Evolutionary conservation across 2,329 filamentous ascomycete species (phyloP).

Genomic region (Epichloe sibirici): DNA sequence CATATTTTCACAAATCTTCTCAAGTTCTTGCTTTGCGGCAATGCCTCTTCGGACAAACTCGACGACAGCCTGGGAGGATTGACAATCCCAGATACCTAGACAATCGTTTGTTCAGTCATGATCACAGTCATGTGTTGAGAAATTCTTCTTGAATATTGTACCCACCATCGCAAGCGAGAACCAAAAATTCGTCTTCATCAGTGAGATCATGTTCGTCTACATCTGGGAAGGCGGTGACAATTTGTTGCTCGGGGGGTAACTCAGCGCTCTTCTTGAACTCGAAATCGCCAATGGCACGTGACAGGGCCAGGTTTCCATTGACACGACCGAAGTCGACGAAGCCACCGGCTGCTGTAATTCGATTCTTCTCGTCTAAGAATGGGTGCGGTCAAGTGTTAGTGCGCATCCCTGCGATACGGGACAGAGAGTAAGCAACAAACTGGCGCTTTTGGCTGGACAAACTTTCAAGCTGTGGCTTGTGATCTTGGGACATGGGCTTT

Average conservation of each 20-base stretch:
- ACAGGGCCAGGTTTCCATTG: slow-evolving; percentile 93
- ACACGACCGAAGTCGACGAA: slow-evolving; percentile 98
- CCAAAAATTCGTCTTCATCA: slow-evolving; percentile 90
- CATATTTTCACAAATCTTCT: slow-evolving; percentile 98
- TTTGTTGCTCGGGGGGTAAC: slow-evolving; percentile 97
- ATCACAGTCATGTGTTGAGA: background rate
- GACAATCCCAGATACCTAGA: slow-evolving; percentile 97
- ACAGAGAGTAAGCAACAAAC: background rate
- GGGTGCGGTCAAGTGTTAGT: slow-evolving; percentile 4
- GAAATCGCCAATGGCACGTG: slow-evolving; percentile 95
- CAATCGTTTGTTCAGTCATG: background rate
- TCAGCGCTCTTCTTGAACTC: slow-evolving; percentile 99
- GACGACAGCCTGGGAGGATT: slow-evolving; percentile 92
- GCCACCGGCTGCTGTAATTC: slow-evolving; percentile 88
- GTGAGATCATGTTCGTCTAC: slow-evolving; percentile 82
- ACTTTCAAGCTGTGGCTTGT: slow-evolving; percentile 99
- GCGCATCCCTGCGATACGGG: background rate
- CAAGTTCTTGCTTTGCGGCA: slow-evolving; percentile 86
- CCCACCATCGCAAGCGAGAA: slow-evolving; percentile 85
- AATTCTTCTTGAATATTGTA: slow-evolving; percentile 6
- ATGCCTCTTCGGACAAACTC: slow-evolving; percentile 96
- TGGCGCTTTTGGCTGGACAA: slow-evolving; percentile 15
- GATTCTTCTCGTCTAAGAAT: slow-evolving; percentile 71
- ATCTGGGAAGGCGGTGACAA: slow-evolving; percentile 93
- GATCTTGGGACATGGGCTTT: slow-evolving; percentile 96